These are phyloP conservation scores for Hypericum perforatum DNA, from an alignment of 345 rosid genomes.

Conservation along the genomic window DNA sequence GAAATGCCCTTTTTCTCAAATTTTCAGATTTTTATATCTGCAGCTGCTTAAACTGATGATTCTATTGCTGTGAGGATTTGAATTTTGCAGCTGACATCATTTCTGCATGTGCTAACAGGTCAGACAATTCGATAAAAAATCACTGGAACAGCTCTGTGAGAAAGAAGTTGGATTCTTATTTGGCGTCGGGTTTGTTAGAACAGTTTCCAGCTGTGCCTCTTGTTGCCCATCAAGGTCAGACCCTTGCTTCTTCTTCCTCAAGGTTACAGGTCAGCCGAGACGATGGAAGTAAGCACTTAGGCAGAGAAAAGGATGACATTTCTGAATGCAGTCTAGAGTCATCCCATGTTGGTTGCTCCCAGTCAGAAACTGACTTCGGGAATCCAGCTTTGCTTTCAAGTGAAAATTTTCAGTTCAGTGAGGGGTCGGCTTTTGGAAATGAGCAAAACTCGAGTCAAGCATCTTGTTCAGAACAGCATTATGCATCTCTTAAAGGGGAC, in stretches of 20 bases:
- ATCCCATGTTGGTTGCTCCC: conserved; percentile 42
- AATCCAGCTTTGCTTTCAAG: conserved; percentile 29
- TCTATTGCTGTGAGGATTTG: not conserved
- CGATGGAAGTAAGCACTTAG: conserved; percentile 44
- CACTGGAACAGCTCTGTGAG: conserved; percentile 99
- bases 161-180: conserved; percentile 89
- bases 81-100: not conserved
- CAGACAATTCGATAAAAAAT: conserved; percentile 96
- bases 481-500: conserved; percentile 42
- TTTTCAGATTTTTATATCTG: not conserved
- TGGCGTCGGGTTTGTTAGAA: conserved; percentile 82
- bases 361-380: conserved; percentile 46
- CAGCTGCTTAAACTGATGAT: conserved; percentile 2
- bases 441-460: conserved; percentile 50
- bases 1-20: not conserved
- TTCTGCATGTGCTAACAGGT: conserved; percentile 46
- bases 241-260: conserved; percentile 47
- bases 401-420: conserved; percentile 39
- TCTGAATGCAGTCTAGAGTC: conserved; percentile 95
- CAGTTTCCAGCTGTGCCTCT: conserved; percentile 61
- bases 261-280: conserved; percentile 62
- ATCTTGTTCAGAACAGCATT: conserved; percentile 50
- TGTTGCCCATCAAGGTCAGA: conserved; percentile 42
- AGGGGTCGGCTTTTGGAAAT: conserved; percentile 35
- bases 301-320: conserved; percentile 53